Conservation (phyloP, 176 grass and related monocot species). For the Oryza longistaminata region DNA sequence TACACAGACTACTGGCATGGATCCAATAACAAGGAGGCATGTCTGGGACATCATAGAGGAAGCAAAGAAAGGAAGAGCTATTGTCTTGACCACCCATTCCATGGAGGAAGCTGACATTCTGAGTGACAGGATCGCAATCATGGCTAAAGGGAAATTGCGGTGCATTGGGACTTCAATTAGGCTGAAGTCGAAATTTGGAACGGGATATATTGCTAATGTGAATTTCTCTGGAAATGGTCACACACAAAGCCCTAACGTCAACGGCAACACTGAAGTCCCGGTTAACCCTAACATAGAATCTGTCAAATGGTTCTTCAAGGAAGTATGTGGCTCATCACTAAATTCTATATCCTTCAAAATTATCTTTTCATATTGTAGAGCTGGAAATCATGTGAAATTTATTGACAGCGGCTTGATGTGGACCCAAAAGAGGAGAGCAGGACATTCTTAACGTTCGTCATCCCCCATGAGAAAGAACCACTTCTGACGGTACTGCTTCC, state of each 20-base stretch:
- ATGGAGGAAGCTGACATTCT: constrained; percentile 98
- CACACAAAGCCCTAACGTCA: constrained; percentile 51
- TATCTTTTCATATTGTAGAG: not conserved
- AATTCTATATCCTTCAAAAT: constrained; percentile 11
- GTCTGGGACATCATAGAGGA: constrained; percentile 98
- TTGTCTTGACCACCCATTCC: constrained; percentile 96
- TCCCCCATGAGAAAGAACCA: constrained; percentile 78
- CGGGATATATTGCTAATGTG: constrained; percentile 83
- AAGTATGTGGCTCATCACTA: constrained; percentile 49
- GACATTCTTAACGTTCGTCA: constrained; percentile 89
- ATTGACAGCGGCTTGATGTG: constrained; percentile 59
- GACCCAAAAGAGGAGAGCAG: constrained; percentile 83
- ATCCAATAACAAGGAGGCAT: constrained; percentile 97
- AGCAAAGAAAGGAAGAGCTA: constrained; percentile 95
- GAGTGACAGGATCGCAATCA: constrained; percentile 92
- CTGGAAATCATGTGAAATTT: constrained; percentile 16
- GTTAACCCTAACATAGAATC: constrained; percentile 58
- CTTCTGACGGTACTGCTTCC: constrained; percentile 73
- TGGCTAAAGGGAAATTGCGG: constrained; percentile 92
- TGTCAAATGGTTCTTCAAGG: constrained; percentile 86
- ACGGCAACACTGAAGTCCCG: not conserved
- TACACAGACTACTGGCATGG: constrained; percentile 92
- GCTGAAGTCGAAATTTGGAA: constrained; percentile 92
- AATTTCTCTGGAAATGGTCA: constrained; percentile 72
- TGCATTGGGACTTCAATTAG: constrained; percentile 97